Conservation (phyloP, 1,284 basidiomycete genomes). For the Mycena citricolor region DNA sequence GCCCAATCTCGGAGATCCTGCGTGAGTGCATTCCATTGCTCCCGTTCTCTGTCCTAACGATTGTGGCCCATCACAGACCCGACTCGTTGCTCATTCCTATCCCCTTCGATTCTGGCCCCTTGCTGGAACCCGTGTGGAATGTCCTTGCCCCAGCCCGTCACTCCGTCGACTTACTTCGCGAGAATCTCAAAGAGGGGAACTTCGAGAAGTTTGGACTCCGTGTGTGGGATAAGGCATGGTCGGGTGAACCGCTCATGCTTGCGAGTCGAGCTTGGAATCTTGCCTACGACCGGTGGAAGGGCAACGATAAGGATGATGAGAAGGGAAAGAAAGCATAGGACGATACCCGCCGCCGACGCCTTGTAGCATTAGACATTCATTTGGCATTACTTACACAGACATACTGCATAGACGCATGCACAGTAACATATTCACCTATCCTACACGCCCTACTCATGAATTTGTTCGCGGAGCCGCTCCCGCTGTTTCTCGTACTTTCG, state of each 20-base stretch:
- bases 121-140: conserved; percentile 46
- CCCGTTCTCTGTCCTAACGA: conserved; percentile 2
- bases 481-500: too few species aligned
- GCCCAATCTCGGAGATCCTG: conserved; percentile 35
- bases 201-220: conserved; percentile 49
- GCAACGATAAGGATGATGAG: conserved; percentile 40
- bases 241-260: conserved; percentile 52
- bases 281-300: conserved; percentile 47
- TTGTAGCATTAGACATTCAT: too few species aligned
- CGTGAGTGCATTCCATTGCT: conserved; percentile 31
- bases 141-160: conserved; percentile 50
- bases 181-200: conserved; percentile 50
- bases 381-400: too few species aligned
- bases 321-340: conserved; percentile 30
- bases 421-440: too few species aligned
- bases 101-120: conserved; percentile 43
- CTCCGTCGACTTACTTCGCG: conserved; percentile 45
- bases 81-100: conserved; percentile 41
- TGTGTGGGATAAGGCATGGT: conserved; percentile 54
- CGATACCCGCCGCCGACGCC: too few species aligned
- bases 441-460: too few species aligned
- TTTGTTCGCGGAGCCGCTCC: too few species aligned
- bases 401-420: too few species aligned
- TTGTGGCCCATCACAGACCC: conserved; percentile 31
- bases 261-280: conserved; percentile 46